phyloP scores from a whole-genome alignment of 208 protist genomes.

The Leishmania gerbilli region DNA sequence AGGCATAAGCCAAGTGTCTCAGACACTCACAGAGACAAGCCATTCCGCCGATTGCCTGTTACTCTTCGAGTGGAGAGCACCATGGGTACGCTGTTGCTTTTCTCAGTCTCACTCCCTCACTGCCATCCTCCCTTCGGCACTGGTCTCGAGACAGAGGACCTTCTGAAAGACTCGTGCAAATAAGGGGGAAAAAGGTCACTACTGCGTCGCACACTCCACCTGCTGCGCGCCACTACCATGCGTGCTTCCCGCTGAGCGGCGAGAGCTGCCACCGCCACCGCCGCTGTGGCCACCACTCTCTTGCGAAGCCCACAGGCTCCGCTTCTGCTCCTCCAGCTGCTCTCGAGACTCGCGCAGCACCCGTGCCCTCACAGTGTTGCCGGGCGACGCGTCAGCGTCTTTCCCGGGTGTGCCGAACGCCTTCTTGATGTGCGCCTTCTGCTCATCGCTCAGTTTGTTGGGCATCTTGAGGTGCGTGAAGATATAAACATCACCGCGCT shows the following conservation, averaged over 20 bases:
- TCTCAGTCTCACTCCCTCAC: neutral
- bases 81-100: neutral
- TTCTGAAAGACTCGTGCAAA: neutral
- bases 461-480: slow-evolving; percentile 84
- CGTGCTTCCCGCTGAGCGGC: slow-evolving; percentile 23
- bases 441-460: slow-evolving; percentile 60
- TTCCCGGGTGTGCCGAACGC: slow-evolving; percentile 65
- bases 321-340: slow-evolving; percentile 83
- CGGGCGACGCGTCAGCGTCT: slow-evolving; percentile 35
- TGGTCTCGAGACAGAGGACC: neutral
- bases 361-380: slow-evolving; percentile 74
- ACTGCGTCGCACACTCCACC: slow-evolving; percentile 80
- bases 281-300: slow-evolving; percentile 38
- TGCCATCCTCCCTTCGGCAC: neutral
- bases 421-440: slow-evolving; percentile 62
- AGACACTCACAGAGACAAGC: neutral
- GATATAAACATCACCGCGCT: slow-evolving; percentile 86
- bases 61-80: neutral
- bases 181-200: slow-evolving; percentile 8
- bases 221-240: slow-evolving; percentile 38
- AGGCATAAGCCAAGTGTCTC: neutral
- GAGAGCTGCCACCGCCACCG: slow-evolving; percentile 33
- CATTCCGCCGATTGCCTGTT: neutral
- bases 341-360: slow-evolving; percentile 76
- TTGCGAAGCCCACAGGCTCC: slow-evolving; percentile 62